phyloP scores from a whole-genome alignment of 306 rosid genomes.

The Sechiopsis laciniata region DNA sequence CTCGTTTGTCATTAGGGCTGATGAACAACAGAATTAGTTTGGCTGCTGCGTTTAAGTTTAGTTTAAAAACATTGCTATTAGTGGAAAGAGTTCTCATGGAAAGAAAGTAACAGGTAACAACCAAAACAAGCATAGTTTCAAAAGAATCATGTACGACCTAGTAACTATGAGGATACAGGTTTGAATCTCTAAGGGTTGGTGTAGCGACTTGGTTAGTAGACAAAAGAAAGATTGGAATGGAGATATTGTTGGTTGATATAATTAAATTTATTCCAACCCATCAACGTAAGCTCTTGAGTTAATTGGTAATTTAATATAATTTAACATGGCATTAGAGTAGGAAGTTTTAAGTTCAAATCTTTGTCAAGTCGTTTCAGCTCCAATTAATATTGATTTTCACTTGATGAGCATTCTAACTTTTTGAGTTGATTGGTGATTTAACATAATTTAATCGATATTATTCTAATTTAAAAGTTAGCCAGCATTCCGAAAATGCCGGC shows the following conservation, averaged over 20 bases:
- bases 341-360: too few relatives aligned
- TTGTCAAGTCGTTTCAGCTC: too few relatives aligned
- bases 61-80: slow-evolving; percentile 25
- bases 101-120: slow-evolving; percentile 11
- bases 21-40: background rate
- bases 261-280: too few relatives aligned
- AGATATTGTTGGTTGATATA: background rate
- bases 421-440: too few relatives aligned
- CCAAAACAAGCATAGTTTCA: too few relatives aligned
- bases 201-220: slow-evolving; percentile 5
- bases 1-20: background rate
- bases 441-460: background rate
- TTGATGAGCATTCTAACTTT: too few relatives aligned
- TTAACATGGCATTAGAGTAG: too few relatives aligned
- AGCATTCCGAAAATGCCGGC: background rate
- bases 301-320: too few relatives aligned
- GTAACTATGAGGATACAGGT: too few relatives aligned
- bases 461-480: background rate
- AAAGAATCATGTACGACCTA: too few relatives aligned
- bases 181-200: background rate
- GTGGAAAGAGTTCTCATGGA: slow-evolving; percentile 31
- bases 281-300: too few relatives aligned
- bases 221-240: background rate
- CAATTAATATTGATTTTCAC: too few relatives aligned
- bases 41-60: background rate